These are phyloP conservation scores for Limonium bicolor DNA, from an alignment of 148 eudicot species.

Conservation along the genomic window DNA sequence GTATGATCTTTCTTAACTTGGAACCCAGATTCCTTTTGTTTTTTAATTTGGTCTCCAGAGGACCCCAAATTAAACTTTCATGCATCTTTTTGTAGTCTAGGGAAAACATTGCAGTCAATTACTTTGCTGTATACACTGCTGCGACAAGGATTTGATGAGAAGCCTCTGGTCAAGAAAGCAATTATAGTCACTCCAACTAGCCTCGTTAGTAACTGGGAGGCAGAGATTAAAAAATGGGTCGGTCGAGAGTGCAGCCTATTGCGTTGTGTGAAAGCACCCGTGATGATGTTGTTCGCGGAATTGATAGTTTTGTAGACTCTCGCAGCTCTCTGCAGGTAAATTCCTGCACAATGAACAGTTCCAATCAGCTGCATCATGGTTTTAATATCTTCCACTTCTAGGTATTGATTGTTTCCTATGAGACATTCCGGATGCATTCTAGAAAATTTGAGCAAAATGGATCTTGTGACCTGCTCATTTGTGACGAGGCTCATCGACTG, in stretches of 20 bases:
- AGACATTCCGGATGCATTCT: slow-evolving; percentile 93
- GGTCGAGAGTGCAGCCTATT: slow-evolving; percentile 74
- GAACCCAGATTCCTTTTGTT: no score
- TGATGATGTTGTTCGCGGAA: slow-evolving; percentile 66
- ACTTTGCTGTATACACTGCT: slow-evolving; percentile 89
- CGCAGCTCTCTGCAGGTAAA: slow-evolving; percentile 53
- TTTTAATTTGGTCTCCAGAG: no score
- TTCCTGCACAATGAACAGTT: slow-evolving; percentile 4
- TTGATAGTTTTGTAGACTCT: slow-evolving; percentile 52
- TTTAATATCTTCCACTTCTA: slow-evolving; percentile 12
- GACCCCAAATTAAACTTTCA: no score
- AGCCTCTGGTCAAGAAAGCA: slow-evolving; percentile 86
- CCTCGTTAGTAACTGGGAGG: slow-evolving; percentile 98
- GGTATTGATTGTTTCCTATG: slow-evolving; percentile 96
- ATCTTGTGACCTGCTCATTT: slow-evolving; percentile 89
- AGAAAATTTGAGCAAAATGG: slow-evolving; percentile 55
- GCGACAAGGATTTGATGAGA: slow-evolving; percentile 87
- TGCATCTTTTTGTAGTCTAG: slow-evolving; percentile 44
- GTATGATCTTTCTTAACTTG: slow-evolving; percentile 26
- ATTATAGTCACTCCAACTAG: slow-evolving; percentile 97
- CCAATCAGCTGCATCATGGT: slow-evolving; percentile 9
- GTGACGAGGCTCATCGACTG: slow-evolving; percentile 98
- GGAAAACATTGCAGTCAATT: slow-evolving; percentile 97
- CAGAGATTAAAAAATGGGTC: slow-evolving; percentile 94
- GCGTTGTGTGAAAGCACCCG: slow-evolving; percentile 95